phyloP scores from a whole-genome alignment of 306 rosid genomes.

The Lathyrus sativus region DNA sequence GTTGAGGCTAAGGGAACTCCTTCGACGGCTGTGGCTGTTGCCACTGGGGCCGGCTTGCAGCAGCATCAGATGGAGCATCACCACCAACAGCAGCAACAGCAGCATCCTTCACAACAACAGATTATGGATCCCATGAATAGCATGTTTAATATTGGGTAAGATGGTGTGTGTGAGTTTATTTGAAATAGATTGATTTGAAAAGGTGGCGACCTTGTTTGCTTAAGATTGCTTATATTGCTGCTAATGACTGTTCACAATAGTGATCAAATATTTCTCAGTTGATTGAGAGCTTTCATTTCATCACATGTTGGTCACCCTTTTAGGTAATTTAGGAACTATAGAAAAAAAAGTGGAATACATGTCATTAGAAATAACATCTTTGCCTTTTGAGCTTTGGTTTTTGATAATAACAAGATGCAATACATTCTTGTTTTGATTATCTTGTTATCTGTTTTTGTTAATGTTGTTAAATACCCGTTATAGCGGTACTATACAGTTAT shows the following conservation, averaged over 20 bases:
- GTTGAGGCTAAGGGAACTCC: constrained; percentile 88
- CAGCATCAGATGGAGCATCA: constrained; percentile 61
- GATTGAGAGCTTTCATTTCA: constrained; percentile 9
- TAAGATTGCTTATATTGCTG: background rate
- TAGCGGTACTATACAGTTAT: background rate
- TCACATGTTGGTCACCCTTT: background rate
- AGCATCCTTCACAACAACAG: constrained; percentile 70
- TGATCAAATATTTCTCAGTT: constrained; percentile 3
- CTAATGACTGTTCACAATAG: background rate
- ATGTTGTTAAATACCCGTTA: background rate
- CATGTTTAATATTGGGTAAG: constrained; percentile 91
- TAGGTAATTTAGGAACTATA: background rate
- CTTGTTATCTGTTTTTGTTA: background rate
- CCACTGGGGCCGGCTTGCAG: constrained; percentile 69
- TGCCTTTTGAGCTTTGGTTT: background rate
- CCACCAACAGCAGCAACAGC: constrained; percentile 55
- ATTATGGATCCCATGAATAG: constrained; percentile 85
- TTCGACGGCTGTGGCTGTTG: constrained; percentile 78
- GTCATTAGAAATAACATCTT: constrained; percentile 7
- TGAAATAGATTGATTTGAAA: constrained; percentile 19
- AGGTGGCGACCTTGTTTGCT: background rate
- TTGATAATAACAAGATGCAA: background rate
- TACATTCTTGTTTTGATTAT: background rate
- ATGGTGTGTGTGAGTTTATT: background rate
- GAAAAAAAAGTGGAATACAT: constrained; percentile 10